Conservation (phyloP, 305 asterid genomes). For the Fraxinus velutina region DNA sequence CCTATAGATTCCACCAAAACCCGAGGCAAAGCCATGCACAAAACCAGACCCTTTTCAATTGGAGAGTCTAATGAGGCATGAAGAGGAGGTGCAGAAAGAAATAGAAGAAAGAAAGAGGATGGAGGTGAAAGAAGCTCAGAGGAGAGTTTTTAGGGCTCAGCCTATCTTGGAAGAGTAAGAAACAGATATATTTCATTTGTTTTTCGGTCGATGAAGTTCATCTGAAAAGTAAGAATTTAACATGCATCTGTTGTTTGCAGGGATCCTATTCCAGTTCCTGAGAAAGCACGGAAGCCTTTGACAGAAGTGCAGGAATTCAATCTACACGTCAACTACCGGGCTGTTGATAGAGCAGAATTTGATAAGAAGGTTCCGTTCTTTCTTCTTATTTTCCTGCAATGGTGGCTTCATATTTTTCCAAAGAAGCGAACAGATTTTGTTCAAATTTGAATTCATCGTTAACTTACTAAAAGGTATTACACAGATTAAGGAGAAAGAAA, state of each 20-base stretch:
- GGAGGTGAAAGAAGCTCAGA: conserved; percentile 71
- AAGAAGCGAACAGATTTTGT: not conserved
- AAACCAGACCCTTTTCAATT: conserved; percentile 77
- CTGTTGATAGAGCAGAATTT: conserved; percentile 76
- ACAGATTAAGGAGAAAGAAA: conserved; percentile 85
- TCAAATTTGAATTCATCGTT: not conserved
- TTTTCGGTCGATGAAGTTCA: not conserved
- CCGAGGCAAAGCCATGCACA: conserved; percentile 84
- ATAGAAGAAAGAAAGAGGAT: conserved; percentile 64
- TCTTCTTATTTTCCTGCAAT: not conserved
- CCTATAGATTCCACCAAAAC: conserved; percentile 73
- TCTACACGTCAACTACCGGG: conserved; percentile 65
- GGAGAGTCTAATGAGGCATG: conserved; percentile 75
- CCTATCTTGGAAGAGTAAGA: conserved; percentile 71
- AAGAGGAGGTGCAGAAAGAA: conserved; percentile 77
- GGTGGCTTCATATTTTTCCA: not conserved
- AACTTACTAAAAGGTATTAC: conserved; percentile 20
- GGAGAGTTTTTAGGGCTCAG: conserved; percentile 73
- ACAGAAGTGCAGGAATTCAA: conserved; percentile 82
- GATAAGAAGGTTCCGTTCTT: conserved; percentile 57
- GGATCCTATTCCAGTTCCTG: conserved; percentile 93
- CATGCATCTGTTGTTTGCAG: conserved; percentile 28
- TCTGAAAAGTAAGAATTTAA: not conserved
- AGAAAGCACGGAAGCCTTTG: conserved; percentile 59
- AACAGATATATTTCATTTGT: not conserved